phyloP scores from a whole-genome alignment of 75 land plant species.

The Cupressus sempervirens region DNA sequence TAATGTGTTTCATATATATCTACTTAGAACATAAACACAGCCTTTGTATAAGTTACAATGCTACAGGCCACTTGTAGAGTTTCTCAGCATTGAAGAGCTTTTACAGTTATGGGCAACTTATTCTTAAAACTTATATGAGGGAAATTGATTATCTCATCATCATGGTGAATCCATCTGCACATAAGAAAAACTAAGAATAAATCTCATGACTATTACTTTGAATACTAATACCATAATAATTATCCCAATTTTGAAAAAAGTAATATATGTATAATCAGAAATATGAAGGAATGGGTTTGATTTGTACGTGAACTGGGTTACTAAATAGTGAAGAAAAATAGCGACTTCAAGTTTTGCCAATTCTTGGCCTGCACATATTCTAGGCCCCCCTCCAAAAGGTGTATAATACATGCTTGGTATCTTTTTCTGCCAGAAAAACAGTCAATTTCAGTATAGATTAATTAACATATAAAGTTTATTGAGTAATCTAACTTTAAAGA shows the following conservation, averaged over 20 bases:
- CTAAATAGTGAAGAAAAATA: slow-evolving; percentile 23
- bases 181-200: neutral
- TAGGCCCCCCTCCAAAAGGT: slow-evolving; percentile 24
- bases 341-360: slow-evolving; percentile 21
- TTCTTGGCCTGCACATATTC: slow-evolving; percentile 30
- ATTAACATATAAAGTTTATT: neutral
- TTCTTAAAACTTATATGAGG: neutral
- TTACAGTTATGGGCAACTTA: neutral
- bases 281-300: neutral
- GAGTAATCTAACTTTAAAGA: neutral
- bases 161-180: neutral
- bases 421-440: slow-evolving; percentile 2
- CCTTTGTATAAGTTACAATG: neutral
- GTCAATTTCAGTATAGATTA: too few relatives aligned
- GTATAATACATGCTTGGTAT: neutral
- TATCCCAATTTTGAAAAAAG: neutral
- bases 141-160: neutral
- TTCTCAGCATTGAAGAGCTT: neutral
- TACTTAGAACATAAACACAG: too few relatives aligned
- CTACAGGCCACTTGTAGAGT: neutral
- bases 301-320: slow-evolving; percentile 24
- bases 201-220: neutral
- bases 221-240: neutral
- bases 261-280: neutral
- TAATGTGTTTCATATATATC: too few relatives aligned